A percentile compares a stretch with the other conserved stretches of the same genome.
phyloP scores from a whole-genome alignment of 441 rosid species.

The Populus hybrid region DNA sequence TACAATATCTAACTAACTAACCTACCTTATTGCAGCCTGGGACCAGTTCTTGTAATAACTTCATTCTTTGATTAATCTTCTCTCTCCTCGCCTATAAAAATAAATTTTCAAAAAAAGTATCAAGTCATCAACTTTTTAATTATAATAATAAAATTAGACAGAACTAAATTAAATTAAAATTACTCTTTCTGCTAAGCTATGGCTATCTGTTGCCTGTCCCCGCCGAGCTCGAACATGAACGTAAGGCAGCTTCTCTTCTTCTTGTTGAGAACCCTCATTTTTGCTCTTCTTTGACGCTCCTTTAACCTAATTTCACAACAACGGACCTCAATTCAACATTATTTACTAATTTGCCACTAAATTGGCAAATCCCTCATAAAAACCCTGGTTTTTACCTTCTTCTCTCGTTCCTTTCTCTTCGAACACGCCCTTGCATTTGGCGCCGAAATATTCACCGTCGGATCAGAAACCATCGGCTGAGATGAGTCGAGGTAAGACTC shows the following conservation, averaged over 20 bases:
- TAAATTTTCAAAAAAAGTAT: neutral
- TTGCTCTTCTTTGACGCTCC: conserved; percentile 75
- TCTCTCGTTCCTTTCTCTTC: conserved; percentile 79
- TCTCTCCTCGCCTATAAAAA: conserved; percentile 51
- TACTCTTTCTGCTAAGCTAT: conserved; percentile 98
- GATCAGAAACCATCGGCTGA: conserved; percentile 47
- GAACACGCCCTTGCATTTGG: conserved; percentile 32
- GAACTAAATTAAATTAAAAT: neutral
- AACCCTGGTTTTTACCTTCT: conserved; percentile 51
- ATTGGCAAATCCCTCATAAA: neutral
- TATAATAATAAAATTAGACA: neutral
- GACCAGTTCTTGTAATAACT: conserved; percentile 61
- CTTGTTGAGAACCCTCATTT: conserved; percentile 32
- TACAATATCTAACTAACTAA: neutral
- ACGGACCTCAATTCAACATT: neutral
- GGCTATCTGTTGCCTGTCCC: conserved; percentile 98
- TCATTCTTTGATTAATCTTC: conserved; percentile 61
- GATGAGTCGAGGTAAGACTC: conserved; percentile 38
- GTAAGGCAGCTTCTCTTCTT: conserved; percentile 72
- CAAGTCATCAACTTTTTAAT: conserved; percentile 3
- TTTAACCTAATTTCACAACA: conserved; percentile 44
- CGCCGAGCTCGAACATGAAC: conserved; percentile 98
- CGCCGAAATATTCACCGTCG: conserved; percentile 32
- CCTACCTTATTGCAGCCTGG: conserved; percentile 57
- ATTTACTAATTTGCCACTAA: conserved; percentile 3